These are phyloP conservation scores for Parietaria judaica DNA, from an alignment of 306 rosid genomes.

Conservation along the genomic window DNA sequence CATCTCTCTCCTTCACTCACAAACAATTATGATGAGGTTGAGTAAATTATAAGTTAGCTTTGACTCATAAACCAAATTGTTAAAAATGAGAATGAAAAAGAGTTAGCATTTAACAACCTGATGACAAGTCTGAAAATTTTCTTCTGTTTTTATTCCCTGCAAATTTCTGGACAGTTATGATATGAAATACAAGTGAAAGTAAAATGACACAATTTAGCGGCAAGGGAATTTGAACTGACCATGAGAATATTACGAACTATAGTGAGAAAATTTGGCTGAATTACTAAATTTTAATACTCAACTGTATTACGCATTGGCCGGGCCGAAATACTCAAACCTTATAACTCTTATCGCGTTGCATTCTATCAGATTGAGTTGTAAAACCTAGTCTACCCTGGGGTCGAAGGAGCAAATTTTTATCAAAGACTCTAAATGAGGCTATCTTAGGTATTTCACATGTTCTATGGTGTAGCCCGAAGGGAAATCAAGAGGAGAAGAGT, in stretches of 20 bases:
- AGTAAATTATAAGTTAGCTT: constrained; percentile 4
- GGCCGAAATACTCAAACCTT: too few species aligned
- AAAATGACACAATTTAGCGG: too few species aligned
- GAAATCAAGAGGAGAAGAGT: too few species aligned
- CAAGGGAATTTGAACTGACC: background rate
- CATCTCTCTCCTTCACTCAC: constrained; percentile 42
- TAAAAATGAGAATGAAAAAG: background rate
- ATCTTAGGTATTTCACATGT: too few species aligned
- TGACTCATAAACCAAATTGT: background rate
- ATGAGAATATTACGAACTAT: background rate
- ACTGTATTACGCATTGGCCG: too few species aligned
- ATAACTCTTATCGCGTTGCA: too few species aligned
- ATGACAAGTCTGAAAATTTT: constrained; percentile 21
- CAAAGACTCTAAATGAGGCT: too few species aligned
- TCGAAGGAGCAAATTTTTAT: too few species aligned
- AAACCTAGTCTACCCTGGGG: too few species aligned
- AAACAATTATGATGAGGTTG: constrained; percentile 13
- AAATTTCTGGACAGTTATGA: constrained; percentile 1
- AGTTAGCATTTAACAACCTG: constrained; percentile 23
- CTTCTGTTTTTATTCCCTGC: constrained; percentile 40
- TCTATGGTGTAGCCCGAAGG: too few species aligned
- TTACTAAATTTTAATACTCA: too few species aligned
- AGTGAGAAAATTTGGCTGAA: background rate
- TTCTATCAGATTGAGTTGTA: too few species aligned
- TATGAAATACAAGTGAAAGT: background rate